These are phyloP conservation scores for Lactifluus rugatus DNA, from an alignment of 768 basidiomycete genomes.

Conservation along the genomic window DNA sequence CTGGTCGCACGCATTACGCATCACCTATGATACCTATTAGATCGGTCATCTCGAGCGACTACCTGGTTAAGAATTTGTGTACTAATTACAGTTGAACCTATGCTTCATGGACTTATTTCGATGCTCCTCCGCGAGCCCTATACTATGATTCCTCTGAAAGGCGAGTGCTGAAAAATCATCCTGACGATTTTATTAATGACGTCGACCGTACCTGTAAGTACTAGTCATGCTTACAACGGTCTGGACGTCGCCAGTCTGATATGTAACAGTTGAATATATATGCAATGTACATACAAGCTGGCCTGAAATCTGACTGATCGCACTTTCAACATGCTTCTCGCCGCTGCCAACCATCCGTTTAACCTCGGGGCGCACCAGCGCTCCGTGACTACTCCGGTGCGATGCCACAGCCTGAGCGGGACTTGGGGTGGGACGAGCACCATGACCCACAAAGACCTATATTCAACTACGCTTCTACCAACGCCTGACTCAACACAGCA, in stretches of 20 bases:
- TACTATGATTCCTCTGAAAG: no score
- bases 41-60: constrained; percentile 1
- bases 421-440: background rate
- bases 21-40: constrained; percentile 2
- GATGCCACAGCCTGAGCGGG: background rate
- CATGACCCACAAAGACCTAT: background rate
- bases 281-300: background rate
- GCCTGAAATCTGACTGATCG: background rate
- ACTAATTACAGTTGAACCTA: background rate
- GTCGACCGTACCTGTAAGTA: no score
- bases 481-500: background rate
- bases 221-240: background rate
- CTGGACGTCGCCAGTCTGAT: background rate
- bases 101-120: background rate
- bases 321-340: background rate
- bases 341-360: background rate
- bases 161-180: no score
- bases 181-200: background rate
- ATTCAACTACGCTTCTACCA: background rate
- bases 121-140: no score
- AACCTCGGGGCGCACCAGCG: background rate
- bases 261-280: background rate
- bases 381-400: constrained; percentile 3
- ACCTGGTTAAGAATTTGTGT: background rate
- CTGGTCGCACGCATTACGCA: background rate